Conservation (phyloP, 305 asterid species). For the Ilex paraguariensis region DNA sequence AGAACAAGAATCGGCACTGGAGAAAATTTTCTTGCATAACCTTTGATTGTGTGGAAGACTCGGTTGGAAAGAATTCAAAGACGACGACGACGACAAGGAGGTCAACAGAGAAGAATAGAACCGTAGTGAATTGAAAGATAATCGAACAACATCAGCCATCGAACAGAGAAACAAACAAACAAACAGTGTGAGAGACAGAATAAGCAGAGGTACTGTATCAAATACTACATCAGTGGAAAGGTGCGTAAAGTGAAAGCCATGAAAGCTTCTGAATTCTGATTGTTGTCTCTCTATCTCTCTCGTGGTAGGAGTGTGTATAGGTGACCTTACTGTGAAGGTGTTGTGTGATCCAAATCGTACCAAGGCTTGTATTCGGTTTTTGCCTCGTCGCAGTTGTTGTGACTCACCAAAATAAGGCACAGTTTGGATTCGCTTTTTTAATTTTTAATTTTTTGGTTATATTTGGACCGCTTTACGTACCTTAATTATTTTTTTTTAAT, state of each 20-base stretch:
- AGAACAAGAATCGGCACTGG: conserved; percentile 30
- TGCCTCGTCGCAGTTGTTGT: too few relatives aligned
- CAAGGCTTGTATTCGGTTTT: too few relatives aligned
- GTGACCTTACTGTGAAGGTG: too few relatives aligned
- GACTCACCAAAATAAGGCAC: too few relatives aligned
- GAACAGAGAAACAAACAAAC: conserved; percentile 7
- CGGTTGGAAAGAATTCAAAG: conserved; percentile 38
- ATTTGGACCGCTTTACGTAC: too few relatives aligned
- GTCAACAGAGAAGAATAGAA: conserved; percentile 44
- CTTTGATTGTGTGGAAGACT: conserved; percentile 30
- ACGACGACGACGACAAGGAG: conserved; percentile 30
- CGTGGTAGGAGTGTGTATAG: not conserved
- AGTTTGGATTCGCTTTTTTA: too few relatives aligned
- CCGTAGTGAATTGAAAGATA: conserved; percentile 40
- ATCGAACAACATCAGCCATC: conserved; percentile 62
- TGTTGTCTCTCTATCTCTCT: not conserved
- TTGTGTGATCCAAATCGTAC: not conserved
- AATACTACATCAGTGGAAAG: not conserved
- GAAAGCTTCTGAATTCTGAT: not conserved
- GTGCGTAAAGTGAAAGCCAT: not conserved
- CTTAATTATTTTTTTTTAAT: too few relatives aligned
- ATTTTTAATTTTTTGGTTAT: too few relatives aligned
- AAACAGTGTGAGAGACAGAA: not conserved
- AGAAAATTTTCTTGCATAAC: conserved; percentile 36
- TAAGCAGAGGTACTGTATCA: not conserved